A percentile compares a stretch with the other conserved stretches of the same genome.
phyloP scores from a whole-genome alignment of 208 protist species.

The Wallacemonas sp. region DNA sequence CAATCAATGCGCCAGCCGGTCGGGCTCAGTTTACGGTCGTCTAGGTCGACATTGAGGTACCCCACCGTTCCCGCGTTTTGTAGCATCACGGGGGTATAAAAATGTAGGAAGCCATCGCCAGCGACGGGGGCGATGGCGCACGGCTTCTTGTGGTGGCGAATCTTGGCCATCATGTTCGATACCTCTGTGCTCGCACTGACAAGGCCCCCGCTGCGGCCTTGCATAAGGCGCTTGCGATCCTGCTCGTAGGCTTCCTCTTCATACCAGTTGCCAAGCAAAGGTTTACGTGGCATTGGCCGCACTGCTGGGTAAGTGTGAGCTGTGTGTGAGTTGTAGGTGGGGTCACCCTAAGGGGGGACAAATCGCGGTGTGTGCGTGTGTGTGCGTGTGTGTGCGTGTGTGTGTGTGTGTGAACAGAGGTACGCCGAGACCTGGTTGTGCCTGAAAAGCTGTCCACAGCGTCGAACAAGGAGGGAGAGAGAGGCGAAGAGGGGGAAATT shows the following conservation, averaged over 20 bases:
- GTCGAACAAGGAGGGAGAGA: neutral
- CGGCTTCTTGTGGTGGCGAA: slow-evolving; percentile 80
- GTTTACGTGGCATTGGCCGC: slow-evolving; percentile 52
- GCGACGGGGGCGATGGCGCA: slow-evolving; percentile 41
- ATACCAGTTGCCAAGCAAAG: slow-evolving; percentile 83
- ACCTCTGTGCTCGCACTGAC: slow-evolving; percentile 63
- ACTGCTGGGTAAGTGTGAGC: slow-evolving; percentile 1
- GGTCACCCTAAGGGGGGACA: neutral
- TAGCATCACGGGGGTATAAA: slow-evolving; percentile 78
- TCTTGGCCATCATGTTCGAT: slow-evolving; percentile 62
- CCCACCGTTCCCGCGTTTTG: slow-evolving; percentile 77
- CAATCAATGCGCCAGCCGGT: slow-evolving; percentile 72
- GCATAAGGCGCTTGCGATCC: slow-evolving; percentile 71
- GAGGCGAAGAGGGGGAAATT: neutral
- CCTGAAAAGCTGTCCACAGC: too few species aligned
- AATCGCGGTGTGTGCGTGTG: neutral
- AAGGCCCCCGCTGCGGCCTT: slow-evolving; percentile 52
- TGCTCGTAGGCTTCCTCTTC: slow-evolving; percentile 81
- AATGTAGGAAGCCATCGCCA: slow-evolving; percentile 71
- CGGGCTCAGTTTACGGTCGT: slow-evolving; percentile 46
- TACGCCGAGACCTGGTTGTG: neutral
- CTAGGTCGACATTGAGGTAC: slow-evolving; percentile 81
- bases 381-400: neutral
- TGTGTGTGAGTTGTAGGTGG: neutral
- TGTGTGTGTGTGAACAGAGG: neutral